Conservation (phyloP, 305 asterid species). For the Fraxinus dipetala region DNA sequence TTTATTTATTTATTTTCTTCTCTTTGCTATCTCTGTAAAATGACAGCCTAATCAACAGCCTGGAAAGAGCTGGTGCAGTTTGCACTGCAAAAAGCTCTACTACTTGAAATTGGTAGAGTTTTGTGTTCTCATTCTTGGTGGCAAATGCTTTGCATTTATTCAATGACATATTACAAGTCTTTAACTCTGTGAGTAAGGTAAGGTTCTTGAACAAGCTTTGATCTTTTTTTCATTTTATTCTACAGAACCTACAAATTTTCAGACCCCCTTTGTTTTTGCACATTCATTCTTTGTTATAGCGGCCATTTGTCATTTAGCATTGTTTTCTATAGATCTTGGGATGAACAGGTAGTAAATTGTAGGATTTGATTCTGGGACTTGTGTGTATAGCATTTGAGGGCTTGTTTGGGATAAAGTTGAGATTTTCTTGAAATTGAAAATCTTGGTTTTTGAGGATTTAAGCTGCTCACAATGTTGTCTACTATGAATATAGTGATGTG, state of each 20-base stretch:
- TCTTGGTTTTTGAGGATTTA: slow-evolving; percentile 18
- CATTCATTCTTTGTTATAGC: slow-evolving; percentile 9
- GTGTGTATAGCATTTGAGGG: slow-evolving; percentile 10
- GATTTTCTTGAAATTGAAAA: not conserved
- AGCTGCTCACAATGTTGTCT: slow-evolving; percentile 20
- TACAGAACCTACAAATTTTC: slow-evolving; percentile 24
- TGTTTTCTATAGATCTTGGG: slow-evolving; percentile 48
- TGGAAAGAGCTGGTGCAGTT: slow-evolving; percentile 84
- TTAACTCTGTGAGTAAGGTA: slow-evolving; percentile 39
- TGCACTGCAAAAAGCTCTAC: slow-evolving; percentile 42
- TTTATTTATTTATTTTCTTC: slow-evolving; percentile 22
- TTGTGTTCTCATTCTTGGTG: slow-evolving; percentile 38
- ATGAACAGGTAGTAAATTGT: slow-evolving; percentile 20
- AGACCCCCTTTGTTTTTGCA: too few relatives aligned
- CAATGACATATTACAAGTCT: slow-evolving; percentile 23
- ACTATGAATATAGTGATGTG: slow-evolving; percentile 44
- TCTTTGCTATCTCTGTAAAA: slow-evolving; percentile 42
- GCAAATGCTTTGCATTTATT: slow-evolving; percentile 33
- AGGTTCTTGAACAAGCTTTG: slow-evolving; percentile 32
- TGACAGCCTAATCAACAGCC: slow-evolving; percentile 98
- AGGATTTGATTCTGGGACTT: slow-evolving; percentile 14
- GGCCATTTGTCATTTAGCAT: not conserved
- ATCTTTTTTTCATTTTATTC: slow-evolving; percentile 24
- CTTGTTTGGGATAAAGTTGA: slow-evolving; percentile 8
- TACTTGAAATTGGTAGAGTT: slow-evolving; percentile 23